Evolutionary conservation across 2,329 filamentous ascomycete species (phyloP).

Genomic region (Ophiostoma australiae): DNA sequence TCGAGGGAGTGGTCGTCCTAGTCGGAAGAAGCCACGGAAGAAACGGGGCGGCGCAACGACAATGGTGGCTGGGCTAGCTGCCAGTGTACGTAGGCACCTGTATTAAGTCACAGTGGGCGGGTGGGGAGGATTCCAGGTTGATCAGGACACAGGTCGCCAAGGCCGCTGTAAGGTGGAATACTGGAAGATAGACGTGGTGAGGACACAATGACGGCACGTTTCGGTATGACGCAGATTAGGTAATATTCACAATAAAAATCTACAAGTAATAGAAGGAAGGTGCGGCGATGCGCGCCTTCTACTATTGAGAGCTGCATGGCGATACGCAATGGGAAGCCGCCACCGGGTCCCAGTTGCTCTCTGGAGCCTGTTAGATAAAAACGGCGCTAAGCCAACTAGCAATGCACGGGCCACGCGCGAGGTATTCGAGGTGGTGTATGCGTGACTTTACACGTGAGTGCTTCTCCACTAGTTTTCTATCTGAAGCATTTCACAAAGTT

Average conservation of each 20-base stretch:
- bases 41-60: conserved; percentile 21
- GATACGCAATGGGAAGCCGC: conserved; percentile 2
- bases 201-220: not conserved
- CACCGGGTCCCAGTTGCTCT: conserved; percentile 4
- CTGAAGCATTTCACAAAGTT: too few relatives aligned
- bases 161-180: not conserved
- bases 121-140: not conserved
- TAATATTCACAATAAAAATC: not conserved
- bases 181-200: not conserved
- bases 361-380: conserved; percentile 2
- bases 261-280: not conserved
- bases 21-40: conserved; percentile 21
- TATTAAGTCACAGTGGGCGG: not conserved
- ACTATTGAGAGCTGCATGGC: not conserved
- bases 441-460: too few relatives aligned
- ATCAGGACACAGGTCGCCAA: not conserved
- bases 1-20: conserved; percentile 1
- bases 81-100: conserved; percentile 10
- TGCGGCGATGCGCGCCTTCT: not conserved
- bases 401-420: not conserved
- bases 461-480: too few relatives aligned
- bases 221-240: not conserved
- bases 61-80: conserved; percentile 21
- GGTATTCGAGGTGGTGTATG: too few relatives aligned
- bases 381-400: not conserved